Base-by-base conservation (phyloP, 805 yeast genomes). In the Saturnispora bothae region DNA sequence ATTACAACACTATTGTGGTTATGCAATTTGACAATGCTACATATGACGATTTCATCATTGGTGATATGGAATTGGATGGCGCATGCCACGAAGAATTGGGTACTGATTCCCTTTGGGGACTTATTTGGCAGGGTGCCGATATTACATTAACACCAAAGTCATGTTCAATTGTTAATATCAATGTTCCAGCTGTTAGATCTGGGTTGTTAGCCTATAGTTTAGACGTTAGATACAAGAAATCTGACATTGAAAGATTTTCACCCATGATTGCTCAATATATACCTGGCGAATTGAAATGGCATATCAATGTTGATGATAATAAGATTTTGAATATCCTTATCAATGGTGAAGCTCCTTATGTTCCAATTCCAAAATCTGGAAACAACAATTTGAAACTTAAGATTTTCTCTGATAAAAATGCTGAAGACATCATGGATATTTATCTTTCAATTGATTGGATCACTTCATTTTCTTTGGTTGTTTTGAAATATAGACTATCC, bases 241-340 rank as follows among this genome's bases (percentile, higher is more conserved):
- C 58, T 4, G 44, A 40, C 17, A 26, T 19, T 6, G 62, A 56
- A 37, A 44, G 51, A 31, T 81, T 78, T 49, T 57, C 71, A 16
- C 83, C 94, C 1, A 64, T 85, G 27, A 56, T 82, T 3, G 67
- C 85, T 40, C 95, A 86, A 55, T 70, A 71, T 60, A 62, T 73
- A 4, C 60, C 64, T 9, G 76, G 74, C 26, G 96, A 88, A 53
- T 69, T 84, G 0, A 85, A 84, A 58, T 88, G 89, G 86, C 82
- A 77, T 49, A 57, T 80, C 7, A 68, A 77, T 39, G 42, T 77
- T 1, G 53, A 61, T 5, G 53, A 61, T 4, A 54, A 63, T 16
- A 53, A 63, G 17, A 56, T 64, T n/a, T 56, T 64, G 41, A 62
- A 50, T 42, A 54, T 65, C 28, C 61, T 60, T 36, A 57, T 65